phyloP scores from a whole-genome alignment of 768 basidiomycete genomes.

The Lactarius evosmus region DNA sequence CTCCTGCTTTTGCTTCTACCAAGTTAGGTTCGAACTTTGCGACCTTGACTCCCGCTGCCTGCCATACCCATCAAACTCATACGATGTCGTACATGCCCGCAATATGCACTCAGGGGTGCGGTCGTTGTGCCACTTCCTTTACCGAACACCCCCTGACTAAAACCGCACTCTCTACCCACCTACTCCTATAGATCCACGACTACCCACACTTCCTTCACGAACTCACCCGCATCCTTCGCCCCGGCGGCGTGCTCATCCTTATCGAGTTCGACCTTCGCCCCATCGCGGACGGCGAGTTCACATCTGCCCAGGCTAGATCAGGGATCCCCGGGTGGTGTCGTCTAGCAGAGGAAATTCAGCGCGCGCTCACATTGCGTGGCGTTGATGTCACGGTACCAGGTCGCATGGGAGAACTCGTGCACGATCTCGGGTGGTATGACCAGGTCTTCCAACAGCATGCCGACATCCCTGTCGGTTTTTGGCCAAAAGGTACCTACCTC shows the following conservation, averaged over 20 bases:
- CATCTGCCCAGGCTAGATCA: slow-evolving; percentile 33
- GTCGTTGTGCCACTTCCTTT: slow-evolving; percentile 32
- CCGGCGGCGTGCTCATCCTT: slow-evolving; percentile 65
- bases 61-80: slow-evolving; percentile 60
- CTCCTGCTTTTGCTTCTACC: not conserved
- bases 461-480: slow-evolving; percentile 65
- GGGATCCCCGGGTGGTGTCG: slow-evolving; percentile 58
- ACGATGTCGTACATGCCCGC: slow-evolving; percentile 69
- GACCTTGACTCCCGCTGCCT: slow-evolving; percentile 58
- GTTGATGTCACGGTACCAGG: slow-evolving; percentile 59
- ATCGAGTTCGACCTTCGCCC: slow-evolving; percentile 60
- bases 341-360: slow-evolving; percentile 60
- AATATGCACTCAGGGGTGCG: slow-evolving; percentile 62
- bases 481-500: slow-evolving; percentile 54
- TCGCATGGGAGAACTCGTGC: slow-evolving; percentile 50
- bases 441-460: slow-evolving; percentile 53
- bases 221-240: slow-evolving; percentile 62
- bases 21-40: slow-evolving; percentile 62
- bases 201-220: slow-evolving; percentile 60
- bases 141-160: slow-evolving; percentile 9
- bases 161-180: not conserved
- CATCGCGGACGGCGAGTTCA: slow-evolving; percentile 44
- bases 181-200: slow-evolving; percentile 49
- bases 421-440: slow-evolving; percentile 51
- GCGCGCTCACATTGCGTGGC: slow-evolving; percentile 48